Conservation (phyloP, 2,329 filamentous ascomycete species). For the Juglanconis oblonga region DNA sequence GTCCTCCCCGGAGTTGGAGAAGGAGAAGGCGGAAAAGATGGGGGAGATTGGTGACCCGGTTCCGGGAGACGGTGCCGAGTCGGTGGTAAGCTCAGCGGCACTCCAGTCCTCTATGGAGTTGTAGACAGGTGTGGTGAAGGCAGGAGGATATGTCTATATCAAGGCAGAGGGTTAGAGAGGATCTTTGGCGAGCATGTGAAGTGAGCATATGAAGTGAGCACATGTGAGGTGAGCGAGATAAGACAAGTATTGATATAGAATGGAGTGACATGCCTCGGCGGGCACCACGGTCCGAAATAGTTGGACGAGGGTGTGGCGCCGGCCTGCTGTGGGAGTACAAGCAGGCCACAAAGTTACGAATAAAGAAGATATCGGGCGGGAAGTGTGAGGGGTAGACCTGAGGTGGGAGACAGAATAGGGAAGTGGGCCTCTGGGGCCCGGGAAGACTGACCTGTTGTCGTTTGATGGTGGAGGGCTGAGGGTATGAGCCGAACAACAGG, state of each 20-base stretch:
- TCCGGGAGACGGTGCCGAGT: slow-evolving; percentile 33
- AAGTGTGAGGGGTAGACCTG: slow-evolving; percentile 2
- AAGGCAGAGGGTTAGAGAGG: background rate
- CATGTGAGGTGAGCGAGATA: too few species aligned
- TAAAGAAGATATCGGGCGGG: background rate
- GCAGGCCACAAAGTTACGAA: slow-evolving; percentile 2
- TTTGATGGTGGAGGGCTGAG: slow-evolving; percentile 15
- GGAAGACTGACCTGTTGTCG: slow-evolving; percentile 18
- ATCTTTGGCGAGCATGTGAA: background rate
- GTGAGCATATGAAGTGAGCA: too few species aligned
- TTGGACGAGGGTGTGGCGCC: background rate
- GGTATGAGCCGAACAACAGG: slow-evolving; percentile 15
- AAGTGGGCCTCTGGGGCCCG: background rate
- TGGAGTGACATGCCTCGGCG: background rate
- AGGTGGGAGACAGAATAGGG: background rate
- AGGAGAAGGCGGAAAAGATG: slow-evolving; percentile 28
- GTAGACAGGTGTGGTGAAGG: slow-evolving; percentile 19
- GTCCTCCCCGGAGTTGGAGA: slow-evolving; percentile 28
- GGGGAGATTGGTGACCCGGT: slow-evolving; percentile 28
- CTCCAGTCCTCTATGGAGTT: slow-evolving; percentile 28
- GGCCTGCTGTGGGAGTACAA: slow-evolving; percentile 4
- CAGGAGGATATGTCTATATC: slow-evolving; percentile 5
- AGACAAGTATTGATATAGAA: too few species aligned
- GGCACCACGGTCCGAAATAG: background rate
- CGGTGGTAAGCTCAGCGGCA: slow-evolving; percentile 31